phyloP scores from a whole-genome alignment of 2,329 filamentous ascomycete genomes.

The Clonostachys sp. region DNA sequence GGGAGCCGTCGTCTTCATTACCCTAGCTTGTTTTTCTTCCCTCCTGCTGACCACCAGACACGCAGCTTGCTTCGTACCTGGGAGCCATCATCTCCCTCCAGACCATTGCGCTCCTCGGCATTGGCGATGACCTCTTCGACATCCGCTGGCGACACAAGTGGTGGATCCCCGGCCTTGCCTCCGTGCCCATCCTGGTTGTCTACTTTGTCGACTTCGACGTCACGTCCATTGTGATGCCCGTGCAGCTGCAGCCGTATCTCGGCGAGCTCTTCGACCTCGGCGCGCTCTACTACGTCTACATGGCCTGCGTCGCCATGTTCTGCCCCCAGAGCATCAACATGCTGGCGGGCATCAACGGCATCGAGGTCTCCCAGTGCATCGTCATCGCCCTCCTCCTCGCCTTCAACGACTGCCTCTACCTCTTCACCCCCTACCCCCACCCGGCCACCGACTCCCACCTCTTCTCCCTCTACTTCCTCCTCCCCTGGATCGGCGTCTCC shows the following conservation, averaged over 20 bases:
- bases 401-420: constrained; percentile 84
- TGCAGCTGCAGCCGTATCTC: constrained; percentile 77
- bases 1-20: no score
- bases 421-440: constrained; percentile 79
- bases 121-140: constrained; percentile 95
- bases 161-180: constrained; percentile 91
- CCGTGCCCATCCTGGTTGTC: constrained; percentile 88
- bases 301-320: constrained; percentile 95
- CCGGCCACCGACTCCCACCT: constrained; percentile 94
- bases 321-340: constrained; percentile 99
- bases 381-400: constrained; percentile 81
- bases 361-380: constrained; percentile 91
- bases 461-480: constrained; percentile 90
- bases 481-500: constrained; percentile 92
- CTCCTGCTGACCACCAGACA: neutral
- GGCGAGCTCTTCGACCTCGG: constrained; percentile 82
- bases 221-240: constrained; percentile 88
- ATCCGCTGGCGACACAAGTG: constrained; percentile 99
- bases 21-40: no score
- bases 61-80: constrained; percentile 85
- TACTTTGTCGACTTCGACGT: constrained; percentile 99
- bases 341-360: constrained; percentile 97
- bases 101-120: constrained; percentile 82
- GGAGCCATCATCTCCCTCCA: constrained; percentile 92
- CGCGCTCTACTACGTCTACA: constrained; percentile 88